Base-by-base conservation (phyloP, 2,329 filamentous ascomycete genomes). In the Trichoderma sp. region DNA sequence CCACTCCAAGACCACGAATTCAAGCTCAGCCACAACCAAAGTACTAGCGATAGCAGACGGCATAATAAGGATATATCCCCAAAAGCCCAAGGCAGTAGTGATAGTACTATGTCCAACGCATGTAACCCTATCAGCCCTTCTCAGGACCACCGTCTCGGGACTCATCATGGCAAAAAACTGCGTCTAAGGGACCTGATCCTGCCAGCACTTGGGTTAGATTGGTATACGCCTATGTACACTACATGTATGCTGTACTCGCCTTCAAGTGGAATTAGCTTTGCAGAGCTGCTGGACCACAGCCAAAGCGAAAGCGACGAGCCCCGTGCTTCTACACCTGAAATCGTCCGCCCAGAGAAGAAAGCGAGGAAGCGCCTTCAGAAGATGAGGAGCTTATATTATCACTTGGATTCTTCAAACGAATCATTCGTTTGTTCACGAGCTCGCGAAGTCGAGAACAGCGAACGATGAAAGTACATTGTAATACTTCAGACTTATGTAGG, bases 361-460 rank as follows among this genome's bases (percentile, higher is more conserved):
- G n/a, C 62, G 21, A 58, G 49, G 24, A 57, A 33, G 63, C 47
- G 47, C 4, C 10, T 70, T n/a, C 58, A 59, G 31, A 59, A 55
- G 19, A 57, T 59, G 19, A 59, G 43, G 21, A 57, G 68, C 40
- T 40, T 57, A 11, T 64, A 40, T 47, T 35, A 59, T 27, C 53
- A 63, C 27, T 52, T 52, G 7, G 60, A 64, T 16, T 55, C 47
- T 11, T 74, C 72, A 8, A 70, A 72, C n/a, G 57, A 60, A 19
- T 74, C 73, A 7, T 73, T 72, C 40, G 71, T 73, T 29, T 73
- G 73, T 35, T 33, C 43, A 29, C 57, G 66, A 24, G 72, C 73
- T 49, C 52, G 68, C n/a, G 61, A 68, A 35, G 60, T 72, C 5
- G 71, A 71, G 16, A 72, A 47, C 11, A n/a, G 13, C 5, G 49